phyloP scores from a whole-genome alignment of 208 protist species.

The Leptomonas pyrrhocoris region DNA sequence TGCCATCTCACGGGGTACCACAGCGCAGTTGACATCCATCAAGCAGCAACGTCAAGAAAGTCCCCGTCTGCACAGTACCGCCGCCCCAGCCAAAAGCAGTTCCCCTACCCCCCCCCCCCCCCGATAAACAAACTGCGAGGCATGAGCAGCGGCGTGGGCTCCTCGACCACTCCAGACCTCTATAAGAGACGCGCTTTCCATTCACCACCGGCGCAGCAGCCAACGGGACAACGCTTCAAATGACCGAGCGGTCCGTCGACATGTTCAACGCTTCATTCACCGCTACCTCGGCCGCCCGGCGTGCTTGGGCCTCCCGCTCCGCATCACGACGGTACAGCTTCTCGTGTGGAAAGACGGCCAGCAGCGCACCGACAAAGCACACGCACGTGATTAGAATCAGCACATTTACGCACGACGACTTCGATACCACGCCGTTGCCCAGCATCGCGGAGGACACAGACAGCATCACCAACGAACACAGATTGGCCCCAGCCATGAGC shows the following conservation, averaged over 20 bases:
- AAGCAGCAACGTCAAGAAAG: not conserved
- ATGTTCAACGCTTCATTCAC: not conserved
- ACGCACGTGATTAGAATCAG: constrained; percentile 55
- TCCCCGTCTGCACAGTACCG: constrained; percentile 17
- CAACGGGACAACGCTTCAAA: not conserved
- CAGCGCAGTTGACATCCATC: not conserved
- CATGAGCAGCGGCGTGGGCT: too few relatives aligned
- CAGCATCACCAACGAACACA: constrained; percentile 63
- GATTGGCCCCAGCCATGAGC: constrained; percentile 76
- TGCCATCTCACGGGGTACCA: constrained; percentile 3
- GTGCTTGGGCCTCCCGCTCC: constrained; percentile 28
- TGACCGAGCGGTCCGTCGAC: not conserved
- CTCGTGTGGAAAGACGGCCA: constrained; percentile 57
- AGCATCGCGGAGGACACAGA: constrained; percentile 57
- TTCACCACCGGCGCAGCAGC: too few relatives aligned
- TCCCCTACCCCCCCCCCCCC: too few relatives aligned
- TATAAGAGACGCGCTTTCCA: too few relatives aligned
- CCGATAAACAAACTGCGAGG: too few relatives aligned
- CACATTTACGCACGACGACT: constrained; percentile 44
- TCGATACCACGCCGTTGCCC: constrained; percentile 41
- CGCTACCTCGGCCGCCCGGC: constrained; percentile 1
- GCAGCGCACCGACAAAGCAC: constrained; percentile 42
- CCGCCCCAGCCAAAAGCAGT: not conserved
- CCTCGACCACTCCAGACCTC: too few relatives aligned
- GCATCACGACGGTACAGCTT: constrained; percentile 50